These are phyloP conservation scores for Gymnopilus dilepis DNA, from an alignment of 768 basidiomycete species.

Conservation along the genomic window DNA sequence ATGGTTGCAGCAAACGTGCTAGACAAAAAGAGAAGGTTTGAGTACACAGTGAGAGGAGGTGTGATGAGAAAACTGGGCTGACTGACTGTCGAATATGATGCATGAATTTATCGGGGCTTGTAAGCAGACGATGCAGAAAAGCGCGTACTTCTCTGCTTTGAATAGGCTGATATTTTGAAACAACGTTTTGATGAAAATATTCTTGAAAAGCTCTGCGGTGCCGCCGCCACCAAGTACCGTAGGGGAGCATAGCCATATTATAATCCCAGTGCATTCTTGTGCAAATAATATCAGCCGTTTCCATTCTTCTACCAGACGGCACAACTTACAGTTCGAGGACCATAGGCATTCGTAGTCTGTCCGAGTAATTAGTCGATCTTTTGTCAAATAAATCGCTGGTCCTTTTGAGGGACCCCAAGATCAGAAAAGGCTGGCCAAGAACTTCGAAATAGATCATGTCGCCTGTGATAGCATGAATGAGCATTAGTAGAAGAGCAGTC, in stretches of 20 bases:
- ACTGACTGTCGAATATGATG: conserved; percentile 28
- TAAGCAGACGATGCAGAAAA: conserved; percentile 41
- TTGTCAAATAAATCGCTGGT: conserved; percentile 59
- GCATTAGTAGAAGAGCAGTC: neutral
- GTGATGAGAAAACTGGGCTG: neutral
- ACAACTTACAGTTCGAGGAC: conserved; percentile 50
- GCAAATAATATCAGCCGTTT: neutral
- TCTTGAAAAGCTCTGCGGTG: conserved; percentile 57
- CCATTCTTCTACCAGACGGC: neutral
- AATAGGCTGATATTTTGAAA: conserved; percentile 47
- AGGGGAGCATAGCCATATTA: conserved; percentile 54
- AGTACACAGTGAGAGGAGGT: neutral
- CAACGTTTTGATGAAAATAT: conserved; percentile 49
- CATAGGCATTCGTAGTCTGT: conserved; percentile 51
- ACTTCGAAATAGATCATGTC: conserved; percentile 57
- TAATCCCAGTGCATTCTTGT: conserved; percentile 37
- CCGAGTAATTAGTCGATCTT: conserved; percentile 57
- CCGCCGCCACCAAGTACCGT: conserved; percentile 43
- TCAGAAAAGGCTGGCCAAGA: conserved; percentile 38
- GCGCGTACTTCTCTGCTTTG: conserved; percentile 49
- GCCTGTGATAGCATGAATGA: conserved; percentile 36
- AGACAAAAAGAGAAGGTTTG: conserved; percentile 20
- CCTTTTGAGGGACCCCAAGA: conserved; percentile 35
- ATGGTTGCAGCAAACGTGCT: conserved; percentile 40
- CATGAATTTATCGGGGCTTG: conserved; percentile 22